Evolutionary conservation across 768 basidiomycete genomes (phyloP), one percentile per base, ranked within the genome.

Genomic region (Dictyophora rubrovolvata): DNA sequence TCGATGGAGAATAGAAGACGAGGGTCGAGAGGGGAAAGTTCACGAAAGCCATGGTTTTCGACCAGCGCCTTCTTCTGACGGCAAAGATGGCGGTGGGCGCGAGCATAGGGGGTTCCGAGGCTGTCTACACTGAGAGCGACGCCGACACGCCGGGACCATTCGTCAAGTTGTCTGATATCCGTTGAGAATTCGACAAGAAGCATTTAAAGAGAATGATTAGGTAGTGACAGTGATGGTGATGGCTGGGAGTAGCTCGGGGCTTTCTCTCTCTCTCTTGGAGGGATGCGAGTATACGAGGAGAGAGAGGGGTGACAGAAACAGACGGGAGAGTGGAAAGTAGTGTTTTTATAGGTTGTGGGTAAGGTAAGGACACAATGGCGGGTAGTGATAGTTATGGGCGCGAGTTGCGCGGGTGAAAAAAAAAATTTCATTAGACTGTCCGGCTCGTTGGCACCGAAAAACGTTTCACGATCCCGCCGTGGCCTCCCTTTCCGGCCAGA

Each of bases 121-220:
- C 87, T 86, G 64, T 90, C 89, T 54, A 87, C 89, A 64, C 87
- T 89, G 61, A 92, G 77, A 48, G 87, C 87, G 53, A 92, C 89
- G 68, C 82, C 77, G 0, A 89, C 89, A 60, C 88, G 82, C 57
- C 73, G 76, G 0, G 89, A 86, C 89, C 89, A 92, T 60, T 78
- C 83, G 71, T 89, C 86, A 84, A 92, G 87, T 69, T 85, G 84
- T 59, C 77, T 76, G 69, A 91, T 86, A 66, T 88, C 84, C 70
- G 82, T 84, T 63, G 86, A 88, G 69, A 90, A 91, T 61, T 85
- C 77, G 70, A 90, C 80, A 48, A 71, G 67, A 35, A 69, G 63
- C 54, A 77, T 74, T 7, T 70, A 14, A 22, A 14, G 47, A 52
- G 14, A 53, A 36, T 21, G 23, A 47, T 49, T 21, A 48, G 46